Evolutionary conservation across 768 basidiomycete species (phyloP), one percentile per base, ranked within the genome.

Genomic region (Lentinus brumalis): DNA sequence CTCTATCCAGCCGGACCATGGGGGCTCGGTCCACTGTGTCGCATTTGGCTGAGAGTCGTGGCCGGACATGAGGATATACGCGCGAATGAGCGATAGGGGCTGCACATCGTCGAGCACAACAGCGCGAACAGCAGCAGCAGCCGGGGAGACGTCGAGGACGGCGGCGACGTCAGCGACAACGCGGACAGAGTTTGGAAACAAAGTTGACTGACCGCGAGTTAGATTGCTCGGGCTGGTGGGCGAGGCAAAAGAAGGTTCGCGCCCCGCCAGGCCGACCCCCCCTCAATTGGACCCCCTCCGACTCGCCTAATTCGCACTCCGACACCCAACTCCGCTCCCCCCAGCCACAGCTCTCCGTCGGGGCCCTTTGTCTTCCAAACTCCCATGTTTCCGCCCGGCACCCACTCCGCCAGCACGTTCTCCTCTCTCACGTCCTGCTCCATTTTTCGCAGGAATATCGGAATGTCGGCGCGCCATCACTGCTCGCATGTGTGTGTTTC

Each of bases 1-100:
- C 72, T 95, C 93, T 79, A 98, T 93, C 86, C 91, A 97, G 18
- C 96, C 96, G 11, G 86, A 87, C 88, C 92, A 96, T 2, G 94
- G 94, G 0, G 94, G 94, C 71, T 93, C 91, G 21, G 89, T 86
- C 88, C 88, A 90, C 59, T 70, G 66, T 53, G 68, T 69, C 70
- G 62, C 54, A 62, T 68, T 67, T 60, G 67, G 54, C 38, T 70
- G 67, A 49, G 65, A 68, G 57, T 71, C 66, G 64, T 71, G 71
- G 59, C 62, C 57, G 49, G 62, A 63, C 62, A 63, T 63, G 62
- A 55, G 44, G 50, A 35, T 30, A 52, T 44, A 49, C 58, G 61
- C 61, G 59, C 55, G 30, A 16, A 54, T 16, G 55, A 32, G 61
- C 45, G 65, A 63, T 58, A 54, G 41, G 52, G 35, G 62, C 57